Conservation (phyloP, 116 monocot genomes). For the Posidonia oceanica region DNA sequence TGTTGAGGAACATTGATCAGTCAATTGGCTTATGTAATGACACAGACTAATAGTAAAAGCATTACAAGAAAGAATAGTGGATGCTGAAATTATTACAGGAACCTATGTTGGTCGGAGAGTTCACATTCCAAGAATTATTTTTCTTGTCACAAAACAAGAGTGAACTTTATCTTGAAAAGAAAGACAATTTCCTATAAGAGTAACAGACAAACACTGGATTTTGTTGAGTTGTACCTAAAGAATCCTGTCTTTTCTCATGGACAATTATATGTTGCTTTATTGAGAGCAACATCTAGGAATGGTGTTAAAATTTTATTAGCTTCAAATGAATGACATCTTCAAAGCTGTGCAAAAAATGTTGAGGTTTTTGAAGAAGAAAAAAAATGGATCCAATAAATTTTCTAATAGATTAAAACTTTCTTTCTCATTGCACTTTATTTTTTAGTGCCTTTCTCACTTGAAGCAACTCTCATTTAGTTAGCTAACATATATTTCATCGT, state of each 20-base stretch:
- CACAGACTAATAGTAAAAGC: constrained; percentile 1
- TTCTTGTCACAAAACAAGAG: background rate
- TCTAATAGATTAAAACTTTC: too few species aligned
- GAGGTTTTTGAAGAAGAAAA: background rate
- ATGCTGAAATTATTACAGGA: background rate
- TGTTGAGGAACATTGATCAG: too few species aligned
- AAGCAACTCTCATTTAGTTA: too few species aligned
- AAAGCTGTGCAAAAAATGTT: background rate
- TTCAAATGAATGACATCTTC: background rate
- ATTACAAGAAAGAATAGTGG: background rate
- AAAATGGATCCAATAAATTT: background rate
- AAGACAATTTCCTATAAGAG: background rate
- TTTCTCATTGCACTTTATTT: too few species aligned
- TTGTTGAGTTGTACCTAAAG: background rate
- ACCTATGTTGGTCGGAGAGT: background rate
- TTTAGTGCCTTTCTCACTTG: too few species aligned
- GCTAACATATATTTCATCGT: too few species aligned
- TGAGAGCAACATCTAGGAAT: background rate
- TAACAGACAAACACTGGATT: background rate
- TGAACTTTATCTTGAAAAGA: background rate
- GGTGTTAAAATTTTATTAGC: background rate
- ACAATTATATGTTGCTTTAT: background rate
- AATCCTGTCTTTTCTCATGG: background rate
- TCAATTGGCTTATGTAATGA: background rate
- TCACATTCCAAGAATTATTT: background rate